Evolutionary conservation across 805 yeast genomes (phyloP), one percentile per base, ranked within the genome.

Genomic region (Metschnikowia lochheadii): DNA sequence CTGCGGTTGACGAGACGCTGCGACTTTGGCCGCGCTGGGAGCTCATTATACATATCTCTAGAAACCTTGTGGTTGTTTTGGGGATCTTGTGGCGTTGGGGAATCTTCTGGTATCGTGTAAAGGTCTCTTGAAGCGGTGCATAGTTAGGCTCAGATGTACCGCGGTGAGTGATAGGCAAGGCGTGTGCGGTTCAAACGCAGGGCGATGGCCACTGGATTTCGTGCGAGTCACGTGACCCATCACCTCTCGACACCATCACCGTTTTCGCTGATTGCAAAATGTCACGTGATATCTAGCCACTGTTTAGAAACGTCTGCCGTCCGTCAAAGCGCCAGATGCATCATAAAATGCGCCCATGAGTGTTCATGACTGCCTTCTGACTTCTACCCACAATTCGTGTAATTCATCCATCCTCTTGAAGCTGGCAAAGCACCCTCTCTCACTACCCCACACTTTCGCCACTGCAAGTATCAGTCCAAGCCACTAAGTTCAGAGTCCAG

Each of bases 21-120:
- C 11, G 69, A 64, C 54, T 68, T 67, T 33, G 68, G 72, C 47
- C 73, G 65, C 17, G 66, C 57, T 3, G 71, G 65, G 37, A 65
- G 59, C 42, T 65, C 66, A 15, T 52, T 50, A 45, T 53, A 54
- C 51, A 64, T 60, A 13, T 10, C 23, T 26, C 53, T 15, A 13
- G 20, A 26, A 26, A 26, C 11, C 29, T 26, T 26, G 29, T 8
- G 11, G 29, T 26, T 26, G 29, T 26, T 26, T 10, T 40, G 10
- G 21, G 31, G 17, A 11, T 14, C n/a, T n/a, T 41, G 45, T 29
- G 34, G 36, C 14, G 26, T n/a, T 18, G 23, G 35, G 3, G 29
- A 20, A n/a, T 3, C 13, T 21, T 15, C 36, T 18, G 40, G 13
- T 29, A 35, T 26, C 29, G 29, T 26, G 29, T 8, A 11, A 26